These are phyloP conservation scores for Fragilariopsis cylindrus DNA, from an alignment of 108 stramenopile species.

Conservation along the genomic window DNA sequence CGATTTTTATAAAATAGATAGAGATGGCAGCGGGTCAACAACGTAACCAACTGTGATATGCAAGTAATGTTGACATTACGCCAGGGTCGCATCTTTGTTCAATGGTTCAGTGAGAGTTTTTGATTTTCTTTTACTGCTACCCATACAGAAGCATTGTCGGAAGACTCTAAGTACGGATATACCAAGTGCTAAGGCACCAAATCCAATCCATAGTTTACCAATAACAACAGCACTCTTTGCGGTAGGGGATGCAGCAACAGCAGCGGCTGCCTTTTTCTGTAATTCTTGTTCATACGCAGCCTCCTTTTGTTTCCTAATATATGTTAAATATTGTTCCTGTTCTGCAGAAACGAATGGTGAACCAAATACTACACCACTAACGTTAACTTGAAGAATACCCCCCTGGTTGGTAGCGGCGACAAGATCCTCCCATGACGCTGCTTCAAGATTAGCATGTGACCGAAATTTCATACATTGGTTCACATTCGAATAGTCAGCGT, in stretches of 20 bases:
- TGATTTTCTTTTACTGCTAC: not conserved
- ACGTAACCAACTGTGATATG: too few relatives aligned
- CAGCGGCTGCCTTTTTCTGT: conserved; percentile 16
- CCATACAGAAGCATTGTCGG: not conserved
- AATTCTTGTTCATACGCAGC: conserved; percentile 24
- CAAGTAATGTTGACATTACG: not conserved
- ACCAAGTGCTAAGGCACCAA: conserved; percentile 6
- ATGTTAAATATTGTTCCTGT: conserved; percentile 34
- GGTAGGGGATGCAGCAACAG: conserved; percentile 15
- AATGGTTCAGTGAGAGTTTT: conserved; percentile 8
- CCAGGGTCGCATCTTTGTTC: not conserved
- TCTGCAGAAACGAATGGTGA: conserved; percentile 25
- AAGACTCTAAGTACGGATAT: not conserved
- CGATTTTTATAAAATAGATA: too few relatives aligned
- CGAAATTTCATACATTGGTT: conserved; percentile 69
- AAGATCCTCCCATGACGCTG: conserved; percentile 48
- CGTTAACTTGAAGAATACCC: conserved; percentile 39
- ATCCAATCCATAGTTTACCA: conserved; percentile 13
- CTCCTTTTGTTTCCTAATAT: conserved; percentile 21
- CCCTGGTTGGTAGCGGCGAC: conserved; percentile 50
- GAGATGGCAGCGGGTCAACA: too few relatives aligned
- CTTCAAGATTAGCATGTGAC: conserved; percentile 42
- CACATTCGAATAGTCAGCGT: conserved; percentile 60
- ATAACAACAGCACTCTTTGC: conserved; percentile 17
- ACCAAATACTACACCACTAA: conserved; percentile 34